Percentiles rank a stretch among this genome's conserved stretches.
phyloP scores from a whole-genome alignment of 306 rosid species.

The Cicer pinnatifidum region DNA sequence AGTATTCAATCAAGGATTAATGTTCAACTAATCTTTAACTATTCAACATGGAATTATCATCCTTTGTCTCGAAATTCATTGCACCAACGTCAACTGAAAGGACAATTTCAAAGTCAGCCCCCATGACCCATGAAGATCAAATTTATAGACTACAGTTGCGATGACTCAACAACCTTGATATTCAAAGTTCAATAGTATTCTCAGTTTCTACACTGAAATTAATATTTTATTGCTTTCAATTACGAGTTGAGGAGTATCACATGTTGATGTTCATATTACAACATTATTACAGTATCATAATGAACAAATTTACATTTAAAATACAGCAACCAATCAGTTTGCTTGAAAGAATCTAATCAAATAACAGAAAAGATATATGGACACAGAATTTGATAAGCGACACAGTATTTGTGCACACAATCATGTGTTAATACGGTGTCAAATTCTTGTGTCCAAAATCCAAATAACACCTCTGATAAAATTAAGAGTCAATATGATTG shows the following conservation, averaged over 20 bases:
- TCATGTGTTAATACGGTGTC: no score
- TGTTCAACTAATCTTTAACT: background rate
- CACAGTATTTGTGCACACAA: no score
- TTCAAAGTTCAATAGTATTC: background rate
- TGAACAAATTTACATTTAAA: background rate
- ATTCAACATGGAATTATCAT: background rate
- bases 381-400: no score
- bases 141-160: background rate
- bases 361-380: no score
- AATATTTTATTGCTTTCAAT: background rate
- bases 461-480: no score
- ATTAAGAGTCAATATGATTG: background rate
- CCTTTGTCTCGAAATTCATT: no score
- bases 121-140: background rate
- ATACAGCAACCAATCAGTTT: background rate
- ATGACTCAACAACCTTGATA: background rate
- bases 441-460: no score
- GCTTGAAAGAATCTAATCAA: background rate
- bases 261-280: conserved; percentile 2
- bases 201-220: background rate
- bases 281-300: background rate
- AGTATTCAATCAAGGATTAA: background rate
- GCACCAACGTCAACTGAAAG: background rate
- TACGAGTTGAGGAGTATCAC: background rate
- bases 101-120: background rate